Evolutionary conservation across 1,139 yeast species (phyloP).

Genomic region (Yamadazyma jaroonii): DNA sequence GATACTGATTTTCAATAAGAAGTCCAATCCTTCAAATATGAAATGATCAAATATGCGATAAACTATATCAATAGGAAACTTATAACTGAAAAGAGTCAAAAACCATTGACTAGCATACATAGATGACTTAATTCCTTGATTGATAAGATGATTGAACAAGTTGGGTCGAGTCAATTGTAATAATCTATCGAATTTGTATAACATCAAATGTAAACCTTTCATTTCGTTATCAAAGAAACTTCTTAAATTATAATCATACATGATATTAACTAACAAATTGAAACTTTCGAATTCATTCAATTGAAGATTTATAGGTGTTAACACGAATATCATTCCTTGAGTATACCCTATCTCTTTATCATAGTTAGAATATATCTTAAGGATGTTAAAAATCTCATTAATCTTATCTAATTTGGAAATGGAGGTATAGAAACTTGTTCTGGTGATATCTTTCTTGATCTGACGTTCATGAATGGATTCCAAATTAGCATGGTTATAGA

Average conservation of each 20-base stretch:
- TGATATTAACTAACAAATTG: slow-evolving; percentile 72
- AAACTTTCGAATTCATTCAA: slow-evolving; percentile 85
- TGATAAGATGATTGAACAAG: slow-evolving; percentile 69
- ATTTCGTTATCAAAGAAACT: slow-evolving; percentile 80
- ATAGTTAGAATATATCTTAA: slow-evolving; percentile 79
- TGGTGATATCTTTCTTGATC: slow-evolving; percentile 75
- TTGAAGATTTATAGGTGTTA: slow-evolving; percentile 80
- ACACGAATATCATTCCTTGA: slow-evolving; percentile 94
- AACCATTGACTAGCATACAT: slow-evolving; percentile 99
- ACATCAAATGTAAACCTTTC: slow-evolving; percentile 84
- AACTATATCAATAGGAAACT: slow-evolving; percentile 83
- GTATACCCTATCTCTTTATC: slow-evolving; percentile 96
- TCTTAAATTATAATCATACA: slow-evolving; percentile 81
- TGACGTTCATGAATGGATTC: slow-evolving; percentile 70
- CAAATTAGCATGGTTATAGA: slow-evolving; percentile 48
- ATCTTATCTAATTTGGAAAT: slow-evolving; percentile 49
- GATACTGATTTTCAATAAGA: slow-evolving; percentile 75
- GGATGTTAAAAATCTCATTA: slow-evolving; percentile 66
- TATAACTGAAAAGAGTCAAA: slow-evolving; percentile 88
- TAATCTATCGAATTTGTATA: slow-evolving; percentile 86
- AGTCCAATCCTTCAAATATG: slow-evolving; percentile 85
- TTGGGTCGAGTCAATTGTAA: slow-evolving; percentile 68
- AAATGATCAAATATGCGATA: slow-evolving; percentile 80
- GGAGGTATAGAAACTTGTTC: slow-evolving; percentile 78
- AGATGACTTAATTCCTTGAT: slow-evolving; percentile 83